Conservation (phyloP, 257 asterid species). For the Solanum pennellii region DNA sequence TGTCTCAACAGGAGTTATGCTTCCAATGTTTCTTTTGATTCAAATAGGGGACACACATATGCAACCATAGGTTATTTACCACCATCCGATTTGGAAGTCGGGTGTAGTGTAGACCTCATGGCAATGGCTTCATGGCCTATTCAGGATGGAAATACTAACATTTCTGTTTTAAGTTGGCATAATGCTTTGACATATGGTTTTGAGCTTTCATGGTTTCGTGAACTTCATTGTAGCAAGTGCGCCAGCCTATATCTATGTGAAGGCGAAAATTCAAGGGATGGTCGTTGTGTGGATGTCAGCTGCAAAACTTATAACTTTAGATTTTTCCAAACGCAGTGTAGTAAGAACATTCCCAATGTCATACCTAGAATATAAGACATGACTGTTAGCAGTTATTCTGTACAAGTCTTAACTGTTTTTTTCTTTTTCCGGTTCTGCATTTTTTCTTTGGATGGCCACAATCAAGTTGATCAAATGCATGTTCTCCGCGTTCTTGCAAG, state of each 20-base stretch:
- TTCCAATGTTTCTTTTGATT: neutral
- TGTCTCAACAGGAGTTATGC: neutral
- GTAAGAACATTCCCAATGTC: neutral
- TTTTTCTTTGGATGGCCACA: neutral
- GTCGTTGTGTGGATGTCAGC: rapidly evolving
- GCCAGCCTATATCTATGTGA: neutral
- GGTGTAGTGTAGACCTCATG: neutral
- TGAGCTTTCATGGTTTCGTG: conserved; percentile 4
- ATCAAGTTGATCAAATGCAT: neutral
- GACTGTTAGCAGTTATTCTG: neutral
- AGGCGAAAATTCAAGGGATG: neutral
- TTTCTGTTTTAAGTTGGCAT: conserved; percentile 9
- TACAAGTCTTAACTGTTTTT: neutral
- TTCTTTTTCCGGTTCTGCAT: too few relatives aligned
- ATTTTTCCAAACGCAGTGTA: rapidly evolving
- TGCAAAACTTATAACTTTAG: neutral
- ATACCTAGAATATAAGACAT: neutral
- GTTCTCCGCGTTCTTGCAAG: neutral
- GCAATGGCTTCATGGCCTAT: neutral
- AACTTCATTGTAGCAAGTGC: neutral
- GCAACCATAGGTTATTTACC: neutral
- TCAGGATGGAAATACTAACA: neutral
- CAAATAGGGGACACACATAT: neutral
- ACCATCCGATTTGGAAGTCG: neutral
- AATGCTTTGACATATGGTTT: conserved; percentile 18